Evolutionary conservation across 2,329 filamentous ascomycete genomes (phyloP), one percentile per base, ranked within the genome.

Genomic region (Cladosporium sp.): DNA sequence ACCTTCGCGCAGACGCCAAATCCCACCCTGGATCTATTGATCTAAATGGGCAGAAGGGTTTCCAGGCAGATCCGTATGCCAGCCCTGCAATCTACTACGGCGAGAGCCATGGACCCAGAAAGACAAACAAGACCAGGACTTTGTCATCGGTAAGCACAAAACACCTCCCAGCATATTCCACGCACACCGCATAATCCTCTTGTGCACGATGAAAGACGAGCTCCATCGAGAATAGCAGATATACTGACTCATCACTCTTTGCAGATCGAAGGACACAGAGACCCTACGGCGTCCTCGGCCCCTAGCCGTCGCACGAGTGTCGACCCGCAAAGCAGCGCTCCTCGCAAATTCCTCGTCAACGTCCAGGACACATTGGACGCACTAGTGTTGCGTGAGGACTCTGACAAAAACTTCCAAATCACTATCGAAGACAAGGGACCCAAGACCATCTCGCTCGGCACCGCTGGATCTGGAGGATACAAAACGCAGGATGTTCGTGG

Each of bases 391-490:
- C 90, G 94, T 70, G 95, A 99, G 78, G 95, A 99, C 75, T 96
- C 93, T 33, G 93, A 99, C 79, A 84, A 87, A 65, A 97, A 99
- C 78, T 91, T 92, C 84, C 93, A 98, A 78, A 99, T 99, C 77
- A 99, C 95, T 33, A 96, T 98, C 72, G 95, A 98, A 75, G 95
- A 99, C 80, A 86, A 87, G 69, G 95, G 95, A 0, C 94, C 95
- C 59, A 99, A 98, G 90, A 89, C 92, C 55, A 85, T 97, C 64
- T 89, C 91, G 44, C 82, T 98, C 44, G 91, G 92, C 69, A 97
- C 94, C 3, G 90, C 91, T 31, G 89, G 87, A 26, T 97, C 93
- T 40, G 92, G 91, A 71, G 94, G 93, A 50, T 88, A 91, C 81
- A 94, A 93, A 74, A 88, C 89, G 69, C 93, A 94, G 78, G 93